Evolutionary conservation across 177 flowering plant species (phyloP), one percentile per base, ranked within the genome.

Genomic region (Vitis hybrid): DNA sequence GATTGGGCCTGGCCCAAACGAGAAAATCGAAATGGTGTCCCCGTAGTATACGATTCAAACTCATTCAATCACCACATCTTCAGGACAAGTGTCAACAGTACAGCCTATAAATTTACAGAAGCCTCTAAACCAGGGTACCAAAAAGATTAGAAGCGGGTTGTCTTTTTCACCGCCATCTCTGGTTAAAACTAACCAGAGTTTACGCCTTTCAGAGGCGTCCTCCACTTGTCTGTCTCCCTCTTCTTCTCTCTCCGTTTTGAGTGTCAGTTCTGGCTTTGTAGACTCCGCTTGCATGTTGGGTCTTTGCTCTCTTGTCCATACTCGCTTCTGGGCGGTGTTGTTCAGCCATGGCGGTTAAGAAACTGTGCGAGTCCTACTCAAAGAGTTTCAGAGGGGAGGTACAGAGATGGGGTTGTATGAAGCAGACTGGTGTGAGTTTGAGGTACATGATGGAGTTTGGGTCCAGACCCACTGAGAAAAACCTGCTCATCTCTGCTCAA

Each of bases 371-470:
- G 69, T 15, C 78, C 2, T 84, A 84, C 52, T 82, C 93, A 4
- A 91, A 88, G 83, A 82, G 81, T 2, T 26, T 93, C 75, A 78
- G 82, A 1, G 92, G 88, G 18, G 93, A 94, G 65, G 93, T 93
- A 4, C 87, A 83, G 10, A 84, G 67, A 80, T 94, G 97, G 96
- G 91, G 94, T 2, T 69, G 83, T 26, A 77, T 89, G 96, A 90
- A 89, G 72, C 97, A 88, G 74, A 93, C 88, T 0, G 98, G 99
- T 12, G 99, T 93, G 18, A 89, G 88, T 60, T 78, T 95, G 68
- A 85, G 84, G 69, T 92, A 91, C 76, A 96, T 96, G 98, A 90
- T 89, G 97, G 90, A 92, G 65, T 92, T 93, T 64, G 97, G 98
- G 15, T 89, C 94, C 6, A 82, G 7, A 9, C 97, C 91, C 52